Evolutionary conservation across 1,139 yeast genomes (phyloP).

Genomic region (Scheffersomyces insectosa): DNA sequence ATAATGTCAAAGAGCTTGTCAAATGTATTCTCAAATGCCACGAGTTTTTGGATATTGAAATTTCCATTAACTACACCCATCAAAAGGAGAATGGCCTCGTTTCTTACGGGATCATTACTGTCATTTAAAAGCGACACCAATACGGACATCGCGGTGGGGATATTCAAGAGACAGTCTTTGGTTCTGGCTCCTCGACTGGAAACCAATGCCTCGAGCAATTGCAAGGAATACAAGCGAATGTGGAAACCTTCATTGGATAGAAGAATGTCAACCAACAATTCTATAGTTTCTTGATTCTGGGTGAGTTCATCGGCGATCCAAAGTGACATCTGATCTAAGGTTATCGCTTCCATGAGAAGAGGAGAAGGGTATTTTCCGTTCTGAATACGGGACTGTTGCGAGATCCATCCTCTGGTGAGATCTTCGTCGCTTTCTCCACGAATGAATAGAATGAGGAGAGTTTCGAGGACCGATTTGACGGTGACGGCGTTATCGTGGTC

Average conservation of each 20-base stretch:
- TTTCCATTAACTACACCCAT: constrained; percentile 82
- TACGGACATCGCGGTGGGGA: constrained; percentile 80
- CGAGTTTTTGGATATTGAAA: constrained; percentile 85
- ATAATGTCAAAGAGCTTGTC: constrained; percentile 77
- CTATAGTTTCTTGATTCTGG: constrained; percentile 61
- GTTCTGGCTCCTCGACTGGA: constrained; percentile 74
- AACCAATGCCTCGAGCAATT: constrained; percentile 79
- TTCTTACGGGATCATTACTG: constrained; percentile 82
- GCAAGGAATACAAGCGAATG: constrained; percentile 75
- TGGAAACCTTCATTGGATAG: constrained; percentile 66
- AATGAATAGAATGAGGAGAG: constrained; percentile 76
- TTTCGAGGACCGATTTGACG: constrained; percentile 83
- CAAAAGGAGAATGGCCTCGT: constrained; percentile 80
- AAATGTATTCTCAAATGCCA: constrained; percentile 92
- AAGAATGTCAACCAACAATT: constrained; percentile 55
- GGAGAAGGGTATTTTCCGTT: constrained; percentile 88
- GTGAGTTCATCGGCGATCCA: constrained; percentile 97
- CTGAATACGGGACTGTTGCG: constrained; percentile 73
- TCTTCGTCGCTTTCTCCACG: constrained; percentile 54
- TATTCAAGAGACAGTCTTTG: constrained; percentile 68
- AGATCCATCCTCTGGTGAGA: constrained; percentile 66
- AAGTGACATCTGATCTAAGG: constrained; percentile 80
- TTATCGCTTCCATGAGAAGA: constrained; percentile 56
- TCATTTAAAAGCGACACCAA: constrained; percentile 72
- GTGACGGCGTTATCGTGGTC: constrained; percentile 71